phyloP scores from a whole-genome alignment of 148 eudicot genomes.

The Rhododendron simsii region DNA sequence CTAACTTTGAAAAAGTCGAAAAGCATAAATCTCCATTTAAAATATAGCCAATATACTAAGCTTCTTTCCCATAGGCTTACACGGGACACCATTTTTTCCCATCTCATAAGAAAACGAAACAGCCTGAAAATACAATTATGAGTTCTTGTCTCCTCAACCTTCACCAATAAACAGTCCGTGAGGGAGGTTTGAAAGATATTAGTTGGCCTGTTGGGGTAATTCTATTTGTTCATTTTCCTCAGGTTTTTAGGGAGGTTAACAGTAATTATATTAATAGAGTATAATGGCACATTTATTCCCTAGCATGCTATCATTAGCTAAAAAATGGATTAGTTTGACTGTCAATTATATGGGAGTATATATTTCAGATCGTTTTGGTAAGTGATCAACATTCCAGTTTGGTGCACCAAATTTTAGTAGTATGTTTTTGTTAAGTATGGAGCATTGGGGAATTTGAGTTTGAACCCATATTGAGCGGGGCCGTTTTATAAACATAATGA shows the following conservation, averaged over 20 bases:
- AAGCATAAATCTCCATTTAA: background rate
- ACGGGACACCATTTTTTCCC: background rate
- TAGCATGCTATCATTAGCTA: background rate
- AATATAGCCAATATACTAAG: background rate
- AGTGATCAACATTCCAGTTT: background rate
- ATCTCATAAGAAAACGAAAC: background rate
- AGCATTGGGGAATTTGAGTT: background rate
- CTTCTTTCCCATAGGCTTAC: background rate
- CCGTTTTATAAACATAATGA: background rate
- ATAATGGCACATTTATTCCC: background rate
- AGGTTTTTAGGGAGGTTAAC: background rate
- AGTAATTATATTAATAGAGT: background rate
- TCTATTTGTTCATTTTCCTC: background rate
- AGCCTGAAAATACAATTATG: background rate
- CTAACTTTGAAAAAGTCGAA: background rate
- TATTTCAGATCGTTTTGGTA: background rate
- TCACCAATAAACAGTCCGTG: background rate
- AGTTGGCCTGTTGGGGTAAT: background rate
- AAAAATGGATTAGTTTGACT: background rate
- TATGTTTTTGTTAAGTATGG: background rate
- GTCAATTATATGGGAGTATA: background rate
- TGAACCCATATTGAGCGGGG: background rate
- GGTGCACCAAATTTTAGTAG: background rate
- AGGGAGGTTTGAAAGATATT: background rate
- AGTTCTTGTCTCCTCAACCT: background rate